Evolutionary conservation across 805 yeast species (phyloP), one percentile per base, ranked within the genome.

Genomic region (Yamadazyma sp.): DNA sequence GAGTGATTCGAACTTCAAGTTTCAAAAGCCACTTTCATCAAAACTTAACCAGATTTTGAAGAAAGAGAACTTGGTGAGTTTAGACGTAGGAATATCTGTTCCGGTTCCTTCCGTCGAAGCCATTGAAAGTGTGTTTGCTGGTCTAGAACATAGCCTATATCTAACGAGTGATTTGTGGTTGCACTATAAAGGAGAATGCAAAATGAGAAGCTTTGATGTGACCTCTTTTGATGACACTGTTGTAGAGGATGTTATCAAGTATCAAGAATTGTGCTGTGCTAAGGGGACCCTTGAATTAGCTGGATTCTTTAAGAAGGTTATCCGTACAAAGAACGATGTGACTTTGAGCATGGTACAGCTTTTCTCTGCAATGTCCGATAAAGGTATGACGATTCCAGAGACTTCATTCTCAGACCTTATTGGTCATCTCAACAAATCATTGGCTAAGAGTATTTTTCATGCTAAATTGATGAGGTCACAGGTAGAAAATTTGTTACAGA

Each of bases 361-460:
- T 3, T 37, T 37, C 22, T 13, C 12, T 4, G 12, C 26, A 2
- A 37, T 37, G 35, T n/a, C n/a, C n/a, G n/a, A n/a, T n/a, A n/a
- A n/a, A n/a, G n/a, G n/a, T n/a, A n/a, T n/a, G n/a, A n/a, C n/a
- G n/a, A n/a, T n/a, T n/a, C n/a, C n/a, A n/a, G n/a, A n/a, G n/a
- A n/a, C n/a, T n/a, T n/a, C n/a, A n/a, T n/a, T n/a, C n/a, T n/a
- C n/a, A n/a, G n/a, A n/a, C n/a, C n/a, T n/a, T n/a, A 4, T 17
- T 7, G n/a, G 14, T 11, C 26, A 31, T 14, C 22, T 38, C 11
- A n/a, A 38, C 9, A 13, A 29, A 54, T 59, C 17, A 53, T 71
- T 9, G 62, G 77, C 2, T 43, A 38, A 53, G 8, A 54, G 69
- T 7, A 54, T 77, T 53, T 73, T 35, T 42, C 27, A 45, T 44